Base-by-base conservation (phyloP, 805 yeast species). In the Candida sithepensis region DNA sequence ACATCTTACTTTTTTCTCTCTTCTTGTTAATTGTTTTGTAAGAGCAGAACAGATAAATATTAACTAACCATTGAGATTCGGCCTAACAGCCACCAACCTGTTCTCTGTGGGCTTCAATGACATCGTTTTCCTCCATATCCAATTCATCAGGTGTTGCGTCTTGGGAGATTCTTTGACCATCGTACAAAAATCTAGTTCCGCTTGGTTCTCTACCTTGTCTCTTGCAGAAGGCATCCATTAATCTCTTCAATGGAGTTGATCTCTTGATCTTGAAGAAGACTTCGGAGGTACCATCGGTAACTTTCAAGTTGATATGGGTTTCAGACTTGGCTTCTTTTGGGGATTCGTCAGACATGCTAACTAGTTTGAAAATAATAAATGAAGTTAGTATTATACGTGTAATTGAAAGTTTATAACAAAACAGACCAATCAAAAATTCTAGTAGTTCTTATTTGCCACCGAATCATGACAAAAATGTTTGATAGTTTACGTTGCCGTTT, bases 201-300 rank as follows among this genome's bases (percentile, higher is more conserved):
- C 79, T 81, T 63, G 85, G 71, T 54, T 85, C 82, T 67, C 92
- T 92, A 39, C 98, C 98, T 64, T 92, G 96, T 75, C 99, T 87
- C 72, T 91, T 91, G 67, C 98, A 95, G 68, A 92, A 94, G 12
- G 97, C 96, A 63, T 92, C 98, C 90, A 94, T 92, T 61, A 94
- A 82, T 72, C 96, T 87, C 68, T 81, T 87, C 75, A 94, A 78
- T 42, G 92, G 96, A 4, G 99, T 94, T 37, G 91, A 77, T 70
- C 88, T 80, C 73, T 91, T 90, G 69, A 94, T 92, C 69, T 92
- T 91, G 83, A 94, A 94, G 68, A 86, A 90, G 53, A 94, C 91
- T 68, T 94, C 99, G 19, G 96, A 85, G 45, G 85, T 77, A 42
- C 96, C 96, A 68, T 94, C 99, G 32, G 96, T 84, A 42, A 94